phyloP scores from a whole-genome alignment of 2,329 filamentous ascomycete genomes.

The Sarocladium brachiariae region DNA sequence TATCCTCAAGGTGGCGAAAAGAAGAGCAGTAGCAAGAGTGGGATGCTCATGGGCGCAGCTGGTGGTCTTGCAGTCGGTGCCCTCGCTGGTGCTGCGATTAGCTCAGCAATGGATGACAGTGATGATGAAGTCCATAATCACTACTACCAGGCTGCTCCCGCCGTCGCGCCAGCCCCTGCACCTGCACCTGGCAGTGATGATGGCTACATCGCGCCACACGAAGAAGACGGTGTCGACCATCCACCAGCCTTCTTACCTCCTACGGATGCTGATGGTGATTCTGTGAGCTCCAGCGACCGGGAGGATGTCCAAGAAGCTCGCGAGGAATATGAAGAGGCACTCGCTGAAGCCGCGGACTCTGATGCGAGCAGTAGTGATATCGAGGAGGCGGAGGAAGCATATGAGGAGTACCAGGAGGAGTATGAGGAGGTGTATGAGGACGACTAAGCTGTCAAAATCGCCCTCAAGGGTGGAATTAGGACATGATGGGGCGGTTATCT shows the following conservation, averaged over 20 bases:
- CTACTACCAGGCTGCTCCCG: slow-evolving; percentile 16
- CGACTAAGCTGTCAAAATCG: slow-evolving; percentile 12
- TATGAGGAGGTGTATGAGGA: slow-evolving; percentile 37
- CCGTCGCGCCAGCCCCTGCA: slow-evolving; percentile 13
- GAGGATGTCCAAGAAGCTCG: slow-evolving; percentile 35
- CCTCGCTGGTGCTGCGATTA: slow-evolving; percentile 51
- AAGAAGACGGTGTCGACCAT: slow-evolving; percentile 13
- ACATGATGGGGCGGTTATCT: background rate
- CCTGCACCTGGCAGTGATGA: slow-evolving; percentile 6
- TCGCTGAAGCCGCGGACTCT: slow-evolving; percentile 31
- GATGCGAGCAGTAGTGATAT: slow-evolving; percentile 44
- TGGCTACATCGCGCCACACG: slow-evolving; percentile 4
- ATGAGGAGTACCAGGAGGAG: slow-evolving; percentile 43
- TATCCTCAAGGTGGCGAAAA: slow-evolving; percentile 19
- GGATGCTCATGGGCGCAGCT: slow-evolving; percentile 51
- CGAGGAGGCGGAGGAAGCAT: slow-evolving; percentile 45
- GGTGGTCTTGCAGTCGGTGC: slow-evolving; percentile 52
- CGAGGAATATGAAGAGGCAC: slow-evolving; percentile 37
- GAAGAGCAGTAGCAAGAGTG: slow-evolving; percentile 40
- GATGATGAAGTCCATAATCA: slow-evolving; percentile 16
- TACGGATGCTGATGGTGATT: slow-evolving; percentile 34
- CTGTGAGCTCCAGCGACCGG: slow-evolving; percentile 34
- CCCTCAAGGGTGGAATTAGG: background rate
- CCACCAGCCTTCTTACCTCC: slow-evolving; percentile 30
- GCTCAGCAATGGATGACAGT: slow-evolving; percentile 39